Evolutionary conservation across 441 rosid species (phyloP).

Genomic region (Theobroma grandiflorum): DNA sequence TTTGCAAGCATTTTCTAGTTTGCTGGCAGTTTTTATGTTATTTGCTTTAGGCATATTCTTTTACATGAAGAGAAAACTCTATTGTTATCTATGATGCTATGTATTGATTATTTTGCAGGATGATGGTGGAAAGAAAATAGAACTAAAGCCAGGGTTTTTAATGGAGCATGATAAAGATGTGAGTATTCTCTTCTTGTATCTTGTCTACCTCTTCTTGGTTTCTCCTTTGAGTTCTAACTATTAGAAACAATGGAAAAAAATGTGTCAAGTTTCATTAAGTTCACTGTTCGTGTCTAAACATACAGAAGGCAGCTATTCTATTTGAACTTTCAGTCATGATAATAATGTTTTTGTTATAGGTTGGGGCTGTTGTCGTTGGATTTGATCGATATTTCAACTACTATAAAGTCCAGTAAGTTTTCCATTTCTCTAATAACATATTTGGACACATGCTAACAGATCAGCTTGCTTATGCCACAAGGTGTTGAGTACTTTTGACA

Average conservation of each 20-base stretch:
- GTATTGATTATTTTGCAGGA: constrained; percentile 46
- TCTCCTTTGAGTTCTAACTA: neutral
- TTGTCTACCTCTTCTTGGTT: neutral
- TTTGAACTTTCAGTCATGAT: neutral
- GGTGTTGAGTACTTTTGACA: neutral
- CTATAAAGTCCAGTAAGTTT: constrained; percentile 76
- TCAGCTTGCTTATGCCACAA: neutral
- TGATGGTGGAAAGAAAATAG: constrained; percentile 73
- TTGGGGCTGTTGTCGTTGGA: constrained; percentile 86
- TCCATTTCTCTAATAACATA: neutral
- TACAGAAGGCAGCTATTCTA: neutral
- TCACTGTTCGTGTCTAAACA: neutral
- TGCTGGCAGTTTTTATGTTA: neutral
- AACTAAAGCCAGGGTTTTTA: constrained; percentile 74
- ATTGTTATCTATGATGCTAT: neutral
- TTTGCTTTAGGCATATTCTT: neutral
- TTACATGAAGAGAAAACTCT: neutral
- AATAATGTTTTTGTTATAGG: constrained; percentile 44
- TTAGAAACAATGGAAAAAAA: neutral
- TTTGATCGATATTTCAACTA: constrained; percentile 80
- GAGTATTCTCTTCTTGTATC: constrained; percentile 28
- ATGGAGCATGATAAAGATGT: constrained; percentile 84
- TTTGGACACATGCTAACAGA: neutral
- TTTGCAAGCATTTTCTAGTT: constrained; percentile 4
- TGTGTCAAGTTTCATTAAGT: neutral